Percentiles rank a stretch among this genome's conserved stretches.
These are phyloP conservation scores for Microcyclosporella mali DNA, from an alignment of 2,329 filamentous ascomycete species.

Conservation along the genomic window DNA sequence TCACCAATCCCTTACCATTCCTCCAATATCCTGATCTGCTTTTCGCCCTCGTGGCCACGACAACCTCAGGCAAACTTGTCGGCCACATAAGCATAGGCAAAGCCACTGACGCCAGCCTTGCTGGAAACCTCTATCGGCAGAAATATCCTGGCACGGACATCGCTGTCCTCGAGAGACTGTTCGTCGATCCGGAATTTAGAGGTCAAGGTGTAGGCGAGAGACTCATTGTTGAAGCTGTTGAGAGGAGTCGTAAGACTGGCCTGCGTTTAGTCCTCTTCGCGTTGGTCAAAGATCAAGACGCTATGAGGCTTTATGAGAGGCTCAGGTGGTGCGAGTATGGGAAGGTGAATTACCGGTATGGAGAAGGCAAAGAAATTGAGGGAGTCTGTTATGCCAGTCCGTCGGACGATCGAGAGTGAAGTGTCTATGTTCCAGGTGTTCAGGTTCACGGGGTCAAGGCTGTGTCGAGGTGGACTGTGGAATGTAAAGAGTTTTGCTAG, in stretches of 20 bases:
- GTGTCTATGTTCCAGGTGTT: too few relatives aligned
- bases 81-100: too few relatives aligned
- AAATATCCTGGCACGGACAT: background rate
- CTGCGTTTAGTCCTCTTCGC: conserved; percentile 20
- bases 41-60: too few relatives aligned
- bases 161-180: conserved; percentile 24
- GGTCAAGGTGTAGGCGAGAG: conserved; percentile 16
- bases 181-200: conserved; percentile 19
- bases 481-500: too few relatives aligned
- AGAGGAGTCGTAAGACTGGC: conserved; percentile 7
- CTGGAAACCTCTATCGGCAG: too few relatives aligned
- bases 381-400: conserved; percentile 17
- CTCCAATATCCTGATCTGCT: too few relatives aligned
- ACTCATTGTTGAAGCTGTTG: conserved; percentile 15
- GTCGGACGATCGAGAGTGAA: too few relatives aligned
- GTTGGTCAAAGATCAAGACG: conserved; percentile 20
- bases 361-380: conserved; percentile 12
- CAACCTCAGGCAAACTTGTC: too few relatives aligned
- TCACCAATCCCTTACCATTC: too few relatives aligned
- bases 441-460: too few relatives aligned
- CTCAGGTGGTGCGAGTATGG: conserved; percentile 22
- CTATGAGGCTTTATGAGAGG: conserved; percentile 21
- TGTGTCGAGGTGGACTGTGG: too few relatives aligned
- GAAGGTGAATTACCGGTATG: conserved; percentile 9
- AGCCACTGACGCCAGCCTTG: too few relatives aligned